Evolutionary conservation across 139 green algal genomes (phyloP).

Genomic region (Nannochloris sp.): DNA sequence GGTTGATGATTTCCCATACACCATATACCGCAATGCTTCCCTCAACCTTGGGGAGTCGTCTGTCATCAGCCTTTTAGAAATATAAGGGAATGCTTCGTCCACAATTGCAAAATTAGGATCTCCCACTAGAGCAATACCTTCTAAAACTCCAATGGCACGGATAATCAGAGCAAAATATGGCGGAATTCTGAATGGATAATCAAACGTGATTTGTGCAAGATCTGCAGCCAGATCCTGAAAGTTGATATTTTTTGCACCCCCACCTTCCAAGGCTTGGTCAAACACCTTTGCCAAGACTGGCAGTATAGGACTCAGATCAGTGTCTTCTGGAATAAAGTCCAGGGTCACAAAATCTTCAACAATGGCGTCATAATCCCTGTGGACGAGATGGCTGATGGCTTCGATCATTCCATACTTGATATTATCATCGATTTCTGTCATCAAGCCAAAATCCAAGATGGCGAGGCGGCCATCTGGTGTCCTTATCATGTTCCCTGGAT

Average conservation of each 20-base stretch:
- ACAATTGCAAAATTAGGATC: conserved; percentile 90
- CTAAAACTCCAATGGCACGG: conserved; percentile 81
- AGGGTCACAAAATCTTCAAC: conserved; percentile 96
- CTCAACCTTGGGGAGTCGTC: conserved; percentile 79
- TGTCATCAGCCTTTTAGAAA: conserved; percentile 84
- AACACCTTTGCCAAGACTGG: conserved; percentile 78
- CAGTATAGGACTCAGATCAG: conserved; percentile 88
- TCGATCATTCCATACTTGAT: conserved; percentile 99
- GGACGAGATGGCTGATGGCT: conserved; percentile 94
- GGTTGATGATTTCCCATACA: conserved; percentile 37
- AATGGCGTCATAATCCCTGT: conserved; percentile 95
- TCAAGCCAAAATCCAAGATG: conserved; percentile 95
- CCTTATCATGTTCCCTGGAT: conserved; percentile 88
- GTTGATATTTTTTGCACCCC: conserved; percentile 93
- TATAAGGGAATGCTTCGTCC: conserved; percentile 97
- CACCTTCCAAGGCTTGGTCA: conserved; percentile 74
- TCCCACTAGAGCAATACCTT: conserved; percentile 60
- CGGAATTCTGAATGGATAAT: conserved; percentile 88
- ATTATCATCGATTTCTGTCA: conserved; percentile 70
- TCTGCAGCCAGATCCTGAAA: conserved; percentile 96
- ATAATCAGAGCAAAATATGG: conserved; percentile 94
- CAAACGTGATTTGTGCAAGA: conserved; percentile 96
- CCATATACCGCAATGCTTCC: conserved; percentile 62
- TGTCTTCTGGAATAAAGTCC: conserved; percentile 90
- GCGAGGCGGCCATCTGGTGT: conserved; percentile 90